Evolutionary conservation across 371 early-diverging fungal species (phyloP).

Genomic region (Chytridium lagenaria): DNA sequence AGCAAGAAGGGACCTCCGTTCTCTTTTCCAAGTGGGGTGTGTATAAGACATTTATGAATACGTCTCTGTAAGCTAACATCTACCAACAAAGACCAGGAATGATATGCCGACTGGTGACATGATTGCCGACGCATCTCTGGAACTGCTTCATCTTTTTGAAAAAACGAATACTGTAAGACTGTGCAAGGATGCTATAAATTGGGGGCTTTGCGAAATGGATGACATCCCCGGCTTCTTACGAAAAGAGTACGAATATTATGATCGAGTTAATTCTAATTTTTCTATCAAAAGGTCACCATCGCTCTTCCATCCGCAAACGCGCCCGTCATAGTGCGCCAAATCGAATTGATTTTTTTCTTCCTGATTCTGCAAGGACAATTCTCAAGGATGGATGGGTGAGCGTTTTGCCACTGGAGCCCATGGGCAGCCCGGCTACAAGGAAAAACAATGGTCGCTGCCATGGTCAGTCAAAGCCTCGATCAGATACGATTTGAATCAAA

Average conservation of each 20-base stretch:
- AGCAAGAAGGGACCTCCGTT: slow-evolving; percentile 47
- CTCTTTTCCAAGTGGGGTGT: slow-evolving; percentile 56
- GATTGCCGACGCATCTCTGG: slow-evolving; percentile 47
- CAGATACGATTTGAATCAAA: slow-evolving; percentile 24
- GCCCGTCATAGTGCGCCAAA: slow-evolving; percentile 31
- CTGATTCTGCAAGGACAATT: neutral
- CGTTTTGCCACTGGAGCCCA: slow-evolving; percentile 45
- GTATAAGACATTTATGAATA: neutral
- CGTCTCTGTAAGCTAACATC: neutral
- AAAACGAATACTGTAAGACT: slow-evolving; percentile 45
- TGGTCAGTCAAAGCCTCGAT: slow-evolving; percentile 44
- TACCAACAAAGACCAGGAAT: slow-evolving; percentile 51
- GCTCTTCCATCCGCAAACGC: slow-evolving; percentile 24
- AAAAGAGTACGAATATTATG: slow-evolving; percentile 35
- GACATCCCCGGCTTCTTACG: slow-evolving; percentile 49
- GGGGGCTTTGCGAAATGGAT: slow-evolving; percentile 42
- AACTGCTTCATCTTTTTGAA: slow-evolving; percentile 52
- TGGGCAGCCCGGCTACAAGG: slow-evolving; percentile 37
- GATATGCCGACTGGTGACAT: slow-evolving; percentile 53
- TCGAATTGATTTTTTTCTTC: slow-evolving; percentile 46
- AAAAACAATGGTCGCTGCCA: slow-evolving; percentile 36
- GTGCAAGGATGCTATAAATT: slow-evolving; percentile 48
- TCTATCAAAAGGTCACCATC: slow-evolving; percentile 15
- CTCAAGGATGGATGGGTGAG: slow-evolving; percentile 42
- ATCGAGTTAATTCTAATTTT: neutral